phyloP scores from a whole-genome alignment of 1,139 yeast species.

The Hemisphaericaspora subhashii region DNA sequence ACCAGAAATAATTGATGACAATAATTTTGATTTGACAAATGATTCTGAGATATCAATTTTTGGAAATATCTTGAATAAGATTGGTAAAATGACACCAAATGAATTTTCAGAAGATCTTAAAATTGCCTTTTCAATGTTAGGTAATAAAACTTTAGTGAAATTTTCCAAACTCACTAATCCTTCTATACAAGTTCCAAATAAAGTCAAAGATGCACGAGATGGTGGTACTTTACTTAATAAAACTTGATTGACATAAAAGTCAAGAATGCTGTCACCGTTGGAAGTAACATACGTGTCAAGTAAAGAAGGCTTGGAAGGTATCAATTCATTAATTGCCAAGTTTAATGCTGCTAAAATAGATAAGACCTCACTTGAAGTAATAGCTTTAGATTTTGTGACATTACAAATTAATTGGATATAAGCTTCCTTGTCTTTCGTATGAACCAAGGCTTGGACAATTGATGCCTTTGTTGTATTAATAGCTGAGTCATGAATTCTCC shows the following conservation, averaged over 20 bases:
- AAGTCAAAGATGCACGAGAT: slow-evolving; percentile 19
- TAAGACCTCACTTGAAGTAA: slow-evolving; percentile 13
- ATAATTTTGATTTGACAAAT: slow-evolving; percentile 46
- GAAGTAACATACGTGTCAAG: slow-evolving; percentile 22
- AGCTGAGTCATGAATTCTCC: slow-evolving; percentile 48
- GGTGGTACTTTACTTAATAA: slow-evolving; percentile 49
- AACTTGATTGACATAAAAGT: slow-evolving; percentile 30
- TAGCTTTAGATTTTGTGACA: slow-evolving; percentile 10
- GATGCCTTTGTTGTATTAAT: slow-evolving; percentile 37
- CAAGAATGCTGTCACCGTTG: slow-evolving; percentile 20
- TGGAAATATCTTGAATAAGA: slow-evolving; percentile 41
- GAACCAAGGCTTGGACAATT: slow-evolving; percentile 20
- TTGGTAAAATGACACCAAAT: slow-evolving; percentile 52
- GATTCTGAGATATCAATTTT: slow-evolving; percentile 19
- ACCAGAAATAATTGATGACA: slow-evolving; percentile 60
- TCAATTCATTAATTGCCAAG: slow-evolving; percentile 35
- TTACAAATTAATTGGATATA: slow-evolving; percentile 14
- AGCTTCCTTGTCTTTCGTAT: slow-evolving; percentile 7
- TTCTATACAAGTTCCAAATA: slow-evolving; percentile 41
- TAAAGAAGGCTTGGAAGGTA: slow-evolving; percentile 42
- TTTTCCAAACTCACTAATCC: slow-evolving; percentile 44
- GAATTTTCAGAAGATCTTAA: slow-evolving; percentile 81
- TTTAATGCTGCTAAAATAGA: slow-evolving; percentile 43
- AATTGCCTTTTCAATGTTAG: slow-evolving; percentile 71
- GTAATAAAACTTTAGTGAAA: slow-evolving; percentile 47